Base-by-base conservation (phyloP, 2,329 filamentous ascomycete genomes). In the Dactylellina leptospora region DNA sequence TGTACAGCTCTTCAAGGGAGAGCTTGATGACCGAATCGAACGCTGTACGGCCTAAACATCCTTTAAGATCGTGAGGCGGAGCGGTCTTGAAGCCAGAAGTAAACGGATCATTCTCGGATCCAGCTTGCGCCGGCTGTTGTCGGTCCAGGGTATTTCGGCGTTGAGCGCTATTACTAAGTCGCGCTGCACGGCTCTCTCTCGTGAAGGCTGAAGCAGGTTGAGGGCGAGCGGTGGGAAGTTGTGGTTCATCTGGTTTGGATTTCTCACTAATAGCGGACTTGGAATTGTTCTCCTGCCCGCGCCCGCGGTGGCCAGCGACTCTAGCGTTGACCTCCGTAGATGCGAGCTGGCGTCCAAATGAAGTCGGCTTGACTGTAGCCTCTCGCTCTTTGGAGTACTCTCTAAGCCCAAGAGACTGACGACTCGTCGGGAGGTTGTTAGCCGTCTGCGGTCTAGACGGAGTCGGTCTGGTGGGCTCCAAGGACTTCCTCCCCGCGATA, bases 291-390 rank as follows among this genome's bases (percentile, higher is more conserved):
- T 61, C 64, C 11, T 10, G 40, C 20, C 16, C 23, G 11, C 48
- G 55, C 13, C 48, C 64, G 3, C 36, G 60, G 30, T 61, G 56
- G n/a, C 64, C 64, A 23, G 64, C 64, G 16, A 70, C 64, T 36
- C 64, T 70, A 51, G 64, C 55, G 30, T 70, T 70, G 45, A 70
- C 64, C 11, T 70, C 64, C 13, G 55, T 53, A 18, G 64, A 61
- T 16, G 48, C 64, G 25, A 70, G 55, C n/a, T 44, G 64, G 36
- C 64, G 64, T 2, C 64, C 64, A 50, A 70, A 70, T 13, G 55
- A 50, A 18, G 56, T 47, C 4, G 56, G 38, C 23, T 56, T 68
- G 20, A 68, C 45, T 4, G 62, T 68, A 16, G 45, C 18, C 36
- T 68, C 51, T 23, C 42, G 27, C 3, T 48, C 51, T 18, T 44